Evolutionary conservation across 495 filamentous ascomycete genomes (phyloP).

Genomic region (Talaromyces borbonicus): DNA sequence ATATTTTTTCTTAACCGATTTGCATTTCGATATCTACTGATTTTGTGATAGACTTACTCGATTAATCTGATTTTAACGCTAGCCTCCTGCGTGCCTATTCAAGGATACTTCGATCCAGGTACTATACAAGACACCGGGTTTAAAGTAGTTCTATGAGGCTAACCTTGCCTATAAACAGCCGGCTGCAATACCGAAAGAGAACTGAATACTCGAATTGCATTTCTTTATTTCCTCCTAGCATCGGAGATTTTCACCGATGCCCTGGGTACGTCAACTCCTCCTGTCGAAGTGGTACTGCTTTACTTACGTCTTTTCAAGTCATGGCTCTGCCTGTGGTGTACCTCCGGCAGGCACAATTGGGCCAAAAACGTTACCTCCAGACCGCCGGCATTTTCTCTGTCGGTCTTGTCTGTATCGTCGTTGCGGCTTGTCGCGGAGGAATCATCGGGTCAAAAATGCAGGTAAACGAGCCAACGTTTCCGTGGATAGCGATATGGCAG

Average conservation of each 20-base stretch:
- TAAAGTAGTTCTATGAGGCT: not conserved
- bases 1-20: not conserved
- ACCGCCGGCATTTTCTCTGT: conserved; percentile 39
- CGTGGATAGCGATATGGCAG: conserved; percentile 21
- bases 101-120: conserved; percentile 29
- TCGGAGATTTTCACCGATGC: conserved; percentile 35
- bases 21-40: not conserved
- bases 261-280: conserved; percentile 8
- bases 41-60: conserved; percentile 15
- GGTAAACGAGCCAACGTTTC: conserved; percentile 9
- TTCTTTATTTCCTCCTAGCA: conserved; percentile 30
- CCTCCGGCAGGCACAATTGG: not conserved
- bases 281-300: not conserved
- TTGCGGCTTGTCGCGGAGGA: conserved; percentile 39
- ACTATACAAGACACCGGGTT: conserved; percentile 3
- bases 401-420: conserved; percentile 40
- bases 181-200: conserved; percentile 22
- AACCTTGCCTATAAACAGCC: conserved; percentile 12
- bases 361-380: conserved; percentile 3
- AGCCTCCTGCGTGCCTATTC: conserved; percentile 22
- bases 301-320: not conserved
- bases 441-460: conserved; percentile 14
- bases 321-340: conserved; percentile 3
- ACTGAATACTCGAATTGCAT: conserved; percentile 21
- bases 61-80: conserved; percentile 27